Evolutionary conservation across 2,329 filamentous ascomycete genomes (phyloP).

Genomic region (Pseudogymnoascus sp.): DNA sequence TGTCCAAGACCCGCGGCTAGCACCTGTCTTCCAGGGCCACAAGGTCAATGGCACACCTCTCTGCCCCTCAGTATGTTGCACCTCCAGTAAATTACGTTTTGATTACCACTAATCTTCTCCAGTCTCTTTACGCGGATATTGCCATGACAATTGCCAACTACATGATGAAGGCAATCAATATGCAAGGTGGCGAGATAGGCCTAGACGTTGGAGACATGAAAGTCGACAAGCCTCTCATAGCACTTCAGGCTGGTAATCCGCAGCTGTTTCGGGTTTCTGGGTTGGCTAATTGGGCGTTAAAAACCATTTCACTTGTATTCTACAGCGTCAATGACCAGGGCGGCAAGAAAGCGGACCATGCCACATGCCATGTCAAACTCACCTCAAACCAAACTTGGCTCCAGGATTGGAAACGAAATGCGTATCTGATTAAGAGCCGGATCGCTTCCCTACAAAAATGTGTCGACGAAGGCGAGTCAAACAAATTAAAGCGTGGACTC

Average conservation of each 20-base stretch:
- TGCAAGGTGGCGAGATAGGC: conserved; percentile 17
- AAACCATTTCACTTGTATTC: conserved; percentile 35
- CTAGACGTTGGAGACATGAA: conserved; percentile 46
- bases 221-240: conserved; percentile 45
- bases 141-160: conserved; percentile 49
- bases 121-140: conserved; percentile 49
- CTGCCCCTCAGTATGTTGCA: conserved; percentile 25
- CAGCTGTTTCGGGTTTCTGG: conserved; percentile 43
- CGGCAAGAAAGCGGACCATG: conserved; percentile 39
- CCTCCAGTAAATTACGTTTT: no score
- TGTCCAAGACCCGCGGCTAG: conserved; percentile 24
- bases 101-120: background rate
- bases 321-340: conserved; percentile 41
- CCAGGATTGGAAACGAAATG: conserved; percentile 42
- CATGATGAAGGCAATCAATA: conserved; percentile 35
- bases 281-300: conserved; percentile 35
- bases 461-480: conserved; percentile 28
- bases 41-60: conserved; percentile 48
- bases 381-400: conserved; percentile 40
- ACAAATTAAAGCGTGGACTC: conserved; percentile 31
- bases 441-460: conserved; percentile 34
- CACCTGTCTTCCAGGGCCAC: conserved; percentile 44
- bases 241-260: conserved; percentile 21
- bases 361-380: conserved; percentile 39
- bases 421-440: conserved; percentile 42